Conservation (phyloP, 2,329 filamentous ascomycete genomes). For the Colletotrichum cereale region DNA sequence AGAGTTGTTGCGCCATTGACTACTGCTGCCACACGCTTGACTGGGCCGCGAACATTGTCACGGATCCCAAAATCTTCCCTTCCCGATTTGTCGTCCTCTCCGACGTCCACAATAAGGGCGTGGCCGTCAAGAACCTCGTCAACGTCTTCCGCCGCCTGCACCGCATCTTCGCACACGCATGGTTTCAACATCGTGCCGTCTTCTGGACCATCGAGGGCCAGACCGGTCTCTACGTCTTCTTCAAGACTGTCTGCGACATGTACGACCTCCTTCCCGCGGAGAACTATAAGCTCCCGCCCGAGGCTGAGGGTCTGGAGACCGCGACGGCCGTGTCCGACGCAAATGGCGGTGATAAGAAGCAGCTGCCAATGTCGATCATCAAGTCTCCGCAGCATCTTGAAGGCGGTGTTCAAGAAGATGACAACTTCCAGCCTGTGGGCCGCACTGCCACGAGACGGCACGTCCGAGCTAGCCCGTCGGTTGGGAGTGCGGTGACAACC, state of each 20-base stretch:
- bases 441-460: conserved; percentile 85
- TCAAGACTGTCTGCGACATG: conserved; percentile 95
- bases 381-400: conserved; percentile 50
- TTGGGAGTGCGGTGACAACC: conserved; percentile 82
- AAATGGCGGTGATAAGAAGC: conserved; percentile 44
- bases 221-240: conserved; percentile 94
- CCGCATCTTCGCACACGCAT: conserved; percentile 97
- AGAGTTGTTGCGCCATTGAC: conserved; percentile 97
- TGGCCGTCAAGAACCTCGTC: conserved; percentile 84
- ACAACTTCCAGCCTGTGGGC: conserved; percentile 66
- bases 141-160: conserved; percentile 96
- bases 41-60: conserved; percentile 95
- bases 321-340: conserved; percentile 57
- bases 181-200: conserved; percentile 96
- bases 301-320: conserved; percentile 86
- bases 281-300: conserved; percentile 94
- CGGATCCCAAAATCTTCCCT: conserved; percentile 94
- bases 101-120: conserved; percentile 70
- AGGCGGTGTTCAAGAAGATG: conserved; percentile 50
- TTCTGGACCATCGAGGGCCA: conserved; percentile 95
- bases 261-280: conserved; percentile 92
- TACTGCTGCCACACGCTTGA: conserved; percentile 99
- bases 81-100: conserved; percentile 76
- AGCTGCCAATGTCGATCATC: conserved; percentile 50
- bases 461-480: conserved; percentile 82